These are phyloP conservation scores for Juglanconis juglandina DNA, from an alignment of 2,329 filamentous ascomycete species.

Conservation along the genomic window DNA sequence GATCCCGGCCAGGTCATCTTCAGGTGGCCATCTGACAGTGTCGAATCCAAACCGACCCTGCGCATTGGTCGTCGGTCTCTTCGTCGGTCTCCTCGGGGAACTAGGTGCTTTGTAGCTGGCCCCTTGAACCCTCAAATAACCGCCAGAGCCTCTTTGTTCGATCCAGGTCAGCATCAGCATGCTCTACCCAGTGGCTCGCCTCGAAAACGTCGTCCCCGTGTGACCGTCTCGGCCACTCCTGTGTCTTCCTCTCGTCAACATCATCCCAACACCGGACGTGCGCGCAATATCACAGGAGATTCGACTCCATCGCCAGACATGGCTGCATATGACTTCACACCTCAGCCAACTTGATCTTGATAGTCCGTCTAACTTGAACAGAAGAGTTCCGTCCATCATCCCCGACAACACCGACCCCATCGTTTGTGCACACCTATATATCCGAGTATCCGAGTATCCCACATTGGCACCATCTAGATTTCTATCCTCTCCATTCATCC, in stretches of 20 bases:
- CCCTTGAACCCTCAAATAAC: too few species aligned
- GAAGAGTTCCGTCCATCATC: neutral
- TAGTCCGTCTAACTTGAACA: neutral
- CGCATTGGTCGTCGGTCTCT: neutral
- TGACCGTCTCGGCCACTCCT: neutral
- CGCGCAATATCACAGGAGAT: neutral
- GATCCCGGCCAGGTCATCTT: constrained; percentile 7
- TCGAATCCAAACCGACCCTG: neutral
- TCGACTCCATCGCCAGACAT: neutral
- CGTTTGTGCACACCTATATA: neutral
- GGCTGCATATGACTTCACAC: neutral
- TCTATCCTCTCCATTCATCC: neutral
- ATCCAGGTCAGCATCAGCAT: neutral
- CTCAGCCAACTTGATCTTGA: neutral
- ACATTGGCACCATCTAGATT: neutral
- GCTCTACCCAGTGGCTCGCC: neutral
- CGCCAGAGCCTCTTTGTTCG: neutral
- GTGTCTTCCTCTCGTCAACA: neutral
- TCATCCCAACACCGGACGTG: neutral
- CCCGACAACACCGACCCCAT: neutral
- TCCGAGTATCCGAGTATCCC: neutral
- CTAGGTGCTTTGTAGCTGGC: neutral
- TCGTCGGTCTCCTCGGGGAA: neutral
- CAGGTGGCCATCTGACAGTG: constrained; percentile 2
- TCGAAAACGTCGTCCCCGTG: neutral